These are phyloP conservation scores for Ogataea parapolymorpha DNA, from an alignment of 805 yeast genomes.

Conservation along the genomic window DNA sequence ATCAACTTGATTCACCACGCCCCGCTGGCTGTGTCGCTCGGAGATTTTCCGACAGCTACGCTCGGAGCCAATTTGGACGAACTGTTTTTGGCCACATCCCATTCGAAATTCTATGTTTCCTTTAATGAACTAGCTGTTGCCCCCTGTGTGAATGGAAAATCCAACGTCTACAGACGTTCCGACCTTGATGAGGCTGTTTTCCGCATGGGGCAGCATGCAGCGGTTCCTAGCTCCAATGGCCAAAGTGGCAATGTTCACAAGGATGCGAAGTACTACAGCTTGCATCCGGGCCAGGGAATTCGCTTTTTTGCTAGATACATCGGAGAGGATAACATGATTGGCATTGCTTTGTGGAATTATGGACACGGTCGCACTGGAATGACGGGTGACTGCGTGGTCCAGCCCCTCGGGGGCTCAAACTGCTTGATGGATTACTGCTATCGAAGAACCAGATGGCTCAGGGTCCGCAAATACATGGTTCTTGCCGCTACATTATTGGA, in stretches of 20 bases:
- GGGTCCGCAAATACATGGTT: conserved; percentile 87
- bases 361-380: conserved; percentile 68
- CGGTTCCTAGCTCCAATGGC: conserved; percentile 30
- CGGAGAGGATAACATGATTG: conserved; percentile 93
- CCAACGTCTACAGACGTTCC: conserved; percentile 69
- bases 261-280: conserved; percentile 32
- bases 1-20: conserved; percentile 77
- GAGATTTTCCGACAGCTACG: conserved; percentile 23
- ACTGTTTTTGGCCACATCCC: conserved; percentile 79
- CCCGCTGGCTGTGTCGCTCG: conserved; percentile 54
- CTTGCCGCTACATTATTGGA: conserved; percentile 78
- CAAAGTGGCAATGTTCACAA: conserved; percentile 32
- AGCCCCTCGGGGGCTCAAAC: conserved; percentile 54
- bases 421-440: conserved; percentile 51
- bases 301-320: conserved; percentile 73
- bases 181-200: conserved; percentile 59
- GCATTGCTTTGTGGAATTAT: conserved; percentile 74
- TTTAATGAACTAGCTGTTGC: conserved; percentile 72
- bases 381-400: conserved; percentile 76
- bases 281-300: conserved; percentile 45
- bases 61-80: conserved; percentile 75
- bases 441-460: conserved; percentile 78
- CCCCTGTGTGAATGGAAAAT: conserved; percentile 90
- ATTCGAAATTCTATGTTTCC: conserved; percentile 78
- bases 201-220: conserved; percentile 30